These are phyloP conservation scores for Mariannaea elegans DNA, from an alignment of 2,329 filamentous ascomycete genomes.

Conservation along the genomic window DNA sequence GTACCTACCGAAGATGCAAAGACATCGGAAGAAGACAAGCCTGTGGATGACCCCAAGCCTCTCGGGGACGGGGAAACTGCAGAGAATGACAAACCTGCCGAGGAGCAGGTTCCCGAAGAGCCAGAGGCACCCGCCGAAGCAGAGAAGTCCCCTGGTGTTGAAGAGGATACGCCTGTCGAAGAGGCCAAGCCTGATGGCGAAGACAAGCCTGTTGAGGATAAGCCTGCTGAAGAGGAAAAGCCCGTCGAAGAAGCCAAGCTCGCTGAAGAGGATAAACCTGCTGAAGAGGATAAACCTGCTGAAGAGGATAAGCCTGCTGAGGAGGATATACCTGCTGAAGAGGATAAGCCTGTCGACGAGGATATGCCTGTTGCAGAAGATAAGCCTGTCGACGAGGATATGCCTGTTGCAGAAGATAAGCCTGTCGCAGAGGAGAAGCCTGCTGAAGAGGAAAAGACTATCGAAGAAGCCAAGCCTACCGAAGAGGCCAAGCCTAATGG, in stretches of 20 bases:
- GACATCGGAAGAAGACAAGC: not conserved
- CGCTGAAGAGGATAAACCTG: not conserved
- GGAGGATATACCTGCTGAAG: not conserved
- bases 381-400: constrained; percentile 3
- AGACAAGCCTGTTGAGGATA: not conserved
- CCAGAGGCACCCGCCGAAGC: not conserved
- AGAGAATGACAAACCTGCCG: constrained; percentile 10
- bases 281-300: constrained; percentile 12
- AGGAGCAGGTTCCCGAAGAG: not conserved
- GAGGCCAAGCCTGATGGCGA: constrained; percentile 9
- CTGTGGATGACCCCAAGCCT: constrained; percentile 7
- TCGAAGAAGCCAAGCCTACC: not conserved
- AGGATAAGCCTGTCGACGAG: constrained; percentile 16
- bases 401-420: not conserved
- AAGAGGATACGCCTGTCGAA: not conserved
- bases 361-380: not conserved
- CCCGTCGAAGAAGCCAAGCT: not conserved
- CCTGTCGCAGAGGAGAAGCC: constrained; percentile 1
- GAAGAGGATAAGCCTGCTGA: constrained; percentile 10
- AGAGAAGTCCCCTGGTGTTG: not conserved
- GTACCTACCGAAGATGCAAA: constrained; percentile 3
- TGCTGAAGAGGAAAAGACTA: constrained; percentile 4
- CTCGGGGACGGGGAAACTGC: constrained; percentile 3
- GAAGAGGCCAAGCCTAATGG: constrained; percentile 11
- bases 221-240: constrained; percentile 10